Conservation (phyloP, 176 grass and related monocot species). For the Triticum urartu region DNA sequence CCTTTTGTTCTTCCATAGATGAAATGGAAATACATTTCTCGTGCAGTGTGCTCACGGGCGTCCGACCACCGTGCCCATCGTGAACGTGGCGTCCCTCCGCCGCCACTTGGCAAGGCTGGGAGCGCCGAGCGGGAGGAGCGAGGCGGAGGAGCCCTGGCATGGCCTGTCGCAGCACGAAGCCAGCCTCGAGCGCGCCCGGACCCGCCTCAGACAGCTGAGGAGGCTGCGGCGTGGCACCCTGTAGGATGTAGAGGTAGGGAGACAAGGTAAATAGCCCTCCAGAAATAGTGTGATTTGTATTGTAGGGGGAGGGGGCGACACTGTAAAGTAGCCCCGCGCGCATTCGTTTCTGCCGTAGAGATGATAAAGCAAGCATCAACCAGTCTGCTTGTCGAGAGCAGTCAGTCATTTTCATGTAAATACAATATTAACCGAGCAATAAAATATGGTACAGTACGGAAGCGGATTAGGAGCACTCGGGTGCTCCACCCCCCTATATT, state of each 20-base stretch:
- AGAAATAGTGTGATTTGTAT: conserved; percentile 6
- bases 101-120: conserved; percentile 47
- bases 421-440: neutral
- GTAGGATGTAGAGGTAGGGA: neutral
- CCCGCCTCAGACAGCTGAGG: conserved; percentile 51
- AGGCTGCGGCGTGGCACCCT: conserved; percentile 29
- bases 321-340: neutral
- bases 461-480: no score
- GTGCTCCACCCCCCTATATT: no score
- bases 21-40: neutral
- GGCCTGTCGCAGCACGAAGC: conserved; percentile 48
- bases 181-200: conserved; percentile 50
- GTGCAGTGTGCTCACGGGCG: conserved; percentile 94
- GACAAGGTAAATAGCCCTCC: conserved; percentile 15
- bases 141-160: conserved; percentile 56
- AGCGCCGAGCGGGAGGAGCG: conserved; percentile 23
- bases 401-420: neutral
- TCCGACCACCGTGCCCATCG: conserved; percentile 76
- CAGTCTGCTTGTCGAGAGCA: neutral
- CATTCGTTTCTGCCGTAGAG: conserved; percentile 12
- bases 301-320: neutral
- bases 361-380: neutral
- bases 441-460: no score
- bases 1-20: neutral
- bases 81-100: conserved; percentile 57